A percentile compares a stretch with the other conserved stretches of the same genome.
Evolutionary conservation across 805 yeast genomes (phyloP).

Genomic region (Scheffersomyces stipitis): DNA sequence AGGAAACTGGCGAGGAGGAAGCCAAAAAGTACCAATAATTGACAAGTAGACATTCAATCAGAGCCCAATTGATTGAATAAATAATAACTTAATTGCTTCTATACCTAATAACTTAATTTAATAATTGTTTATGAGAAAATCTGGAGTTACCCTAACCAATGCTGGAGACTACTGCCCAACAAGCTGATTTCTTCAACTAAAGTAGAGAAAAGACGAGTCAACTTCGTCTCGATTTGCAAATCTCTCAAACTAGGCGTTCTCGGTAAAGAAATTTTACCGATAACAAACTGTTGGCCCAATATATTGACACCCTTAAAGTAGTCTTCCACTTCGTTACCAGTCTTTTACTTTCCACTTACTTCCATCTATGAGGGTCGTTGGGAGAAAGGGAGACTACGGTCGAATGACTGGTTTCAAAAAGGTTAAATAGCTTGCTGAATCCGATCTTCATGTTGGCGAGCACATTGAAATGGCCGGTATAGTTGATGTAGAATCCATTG

Average conservation of each 20-base stretch:
- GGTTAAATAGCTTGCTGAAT: slow-evolving; percentile 41
- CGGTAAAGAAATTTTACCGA: slow-evolving; percentile 90
- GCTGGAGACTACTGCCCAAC: slow-evolving; percentile 66
- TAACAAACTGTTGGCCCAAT: slow-evolving; percentile 84
- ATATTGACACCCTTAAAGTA: slow-evolving; percentile 80
- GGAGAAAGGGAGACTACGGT: slow-evolving; percentile 23
- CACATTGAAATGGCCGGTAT: slow-evolving; percentile 80
- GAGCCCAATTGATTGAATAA: neutral
- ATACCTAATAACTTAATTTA: no score
- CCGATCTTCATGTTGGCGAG: slow-evolving; percentile 66
- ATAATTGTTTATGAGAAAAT: no score
- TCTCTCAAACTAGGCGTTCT: slow-evolving; percentile 94
- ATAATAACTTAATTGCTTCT: no score
- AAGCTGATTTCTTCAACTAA: slow-evolving; percentile 59
- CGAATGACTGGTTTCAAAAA: slow-evolving; percentile 8
- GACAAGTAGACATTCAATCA: neutral
- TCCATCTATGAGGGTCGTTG: slow-evolving; percentile 58
- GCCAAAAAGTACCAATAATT: slow-evolving; percentile 15
- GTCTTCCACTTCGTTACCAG: slow-evolving; percentile 86
- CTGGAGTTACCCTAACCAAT: slow-evolving; percentile 92
- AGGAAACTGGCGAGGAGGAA: slow-evolving; percentile 18
- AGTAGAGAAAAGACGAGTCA: slow-evolving; percentile 62
- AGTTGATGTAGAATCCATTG: slow-evolving; percentile 93
- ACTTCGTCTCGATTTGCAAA: slow-evolving; percentile 74
- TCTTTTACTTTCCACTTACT: slow-evolving; percentile 86